Evolutionary conservation across 257 asterid genomes (phyloP), one percentile per base, ranked within the genome.

Genomic region (Parsonsia alboflavescens): DNA sequence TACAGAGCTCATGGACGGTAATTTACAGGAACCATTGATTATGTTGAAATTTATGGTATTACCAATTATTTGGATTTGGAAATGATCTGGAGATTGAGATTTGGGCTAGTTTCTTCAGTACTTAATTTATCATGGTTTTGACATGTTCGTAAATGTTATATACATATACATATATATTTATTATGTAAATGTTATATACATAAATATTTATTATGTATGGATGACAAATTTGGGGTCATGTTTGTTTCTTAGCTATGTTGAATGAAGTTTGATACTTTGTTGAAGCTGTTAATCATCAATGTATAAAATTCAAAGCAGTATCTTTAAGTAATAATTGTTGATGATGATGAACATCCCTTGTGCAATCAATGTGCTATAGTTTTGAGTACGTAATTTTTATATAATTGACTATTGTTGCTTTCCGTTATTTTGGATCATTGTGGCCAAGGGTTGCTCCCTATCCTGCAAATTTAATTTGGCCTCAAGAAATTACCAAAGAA

Each of bases 1-100:
- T 42, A 6, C 81, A 68, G 68, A 50, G 21, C 56, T 61, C 75
- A 80, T 85, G 88, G 83, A 85, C 45, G 88, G 88, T 85, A 85
- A 46, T 68, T 41, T 76, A 72, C 45, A 64, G 41, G 36, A 41
- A 48, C 45, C 74, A 15, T 21, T 56, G 12, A 3, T 70, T 70
- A 42, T 58, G 76, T 73, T 74, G 63, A 17, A 13, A 57, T 17
- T 63, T 13, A 13, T 48, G 33, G 10, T 45, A 12, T 12, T 41
- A 48, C 24, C 30, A 66, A n/a, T 9, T 24, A 26, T 73, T 30
- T n/a, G 12, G 24, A 24, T 10, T n/a, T 57, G 63, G 10, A 8
- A 57, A 15, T 41, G 10, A 16, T 11, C 48, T 65, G 49, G 10
- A n/a, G 8, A 28, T 61, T 61, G n/a, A 28, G 42, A 28, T 28